A percentile compares a stretch with the other conserved stretches of the same genome.
These are phyloP conservation scores for Brassica hybrid DNA, from an alignment of 441 rosid species.

Conservation along the genomic window DNA sequence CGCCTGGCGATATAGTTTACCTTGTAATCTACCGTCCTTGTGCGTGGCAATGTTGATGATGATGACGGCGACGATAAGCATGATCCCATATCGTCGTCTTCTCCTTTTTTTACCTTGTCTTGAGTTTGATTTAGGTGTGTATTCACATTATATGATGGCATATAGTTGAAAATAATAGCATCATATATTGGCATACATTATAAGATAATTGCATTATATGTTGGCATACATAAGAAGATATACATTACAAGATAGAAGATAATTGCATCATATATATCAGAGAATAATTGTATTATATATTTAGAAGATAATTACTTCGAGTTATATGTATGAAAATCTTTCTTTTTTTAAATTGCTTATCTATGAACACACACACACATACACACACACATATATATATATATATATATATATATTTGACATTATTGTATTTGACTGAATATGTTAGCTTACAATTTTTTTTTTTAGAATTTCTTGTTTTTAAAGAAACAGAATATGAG, in stretches of 20 bases:
- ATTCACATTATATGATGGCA: neutral
- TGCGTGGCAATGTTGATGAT: neutral
- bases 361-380: neutral
- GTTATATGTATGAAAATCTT: neutral
- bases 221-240: neutral
- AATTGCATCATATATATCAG: neutral
- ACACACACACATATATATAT: too few relatives aligned
- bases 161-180: neutral
- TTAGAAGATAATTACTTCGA: neutral
- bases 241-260: neutral
- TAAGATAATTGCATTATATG: neutral
- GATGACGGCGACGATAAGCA: neutral
- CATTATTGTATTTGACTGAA: neutral
- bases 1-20: slow-evolving; percentile 8
- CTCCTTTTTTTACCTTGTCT: neutral
- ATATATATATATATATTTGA: too few relatives aligned
- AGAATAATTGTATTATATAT: neutral
- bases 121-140: neutral
- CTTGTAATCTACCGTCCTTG: slow-evolving; percentile 10
- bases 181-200: neutral
- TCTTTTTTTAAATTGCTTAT: neutral
- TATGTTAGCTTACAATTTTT: neutral
- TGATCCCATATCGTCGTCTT: neutral
- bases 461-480: neutral
- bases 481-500: slow-evolving; percentile 1